Conservation (phyloP, 139 green algal species). For the Gonium pectorale region DNA sequence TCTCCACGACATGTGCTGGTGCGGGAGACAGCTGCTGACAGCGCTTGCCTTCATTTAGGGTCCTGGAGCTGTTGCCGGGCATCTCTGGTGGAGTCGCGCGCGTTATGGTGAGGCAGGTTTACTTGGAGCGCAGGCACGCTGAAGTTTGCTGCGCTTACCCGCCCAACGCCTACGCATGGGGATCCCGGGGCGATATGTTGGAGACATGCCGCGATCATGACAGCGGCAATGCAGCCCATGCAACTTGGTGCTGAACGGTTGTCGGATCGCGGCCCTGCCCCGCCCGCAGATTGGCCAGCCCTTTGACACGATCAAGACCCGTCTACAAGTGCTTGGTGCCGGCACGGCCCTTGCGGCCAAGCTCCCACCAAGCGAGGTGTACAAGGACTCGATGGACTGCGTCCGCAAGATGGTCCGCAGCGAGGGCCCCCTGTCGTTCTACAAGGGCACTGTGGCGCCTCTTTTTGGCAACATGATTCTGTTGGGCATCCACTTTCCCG, state of each 20-base stretch:
- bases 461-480: constrained; percentile 64
- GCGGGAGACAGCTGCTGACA: too few species aligned
- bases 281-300: constrained; percentile 56
- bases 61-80: constrained; percentile 60
- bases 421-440: constrained; percentile 50
- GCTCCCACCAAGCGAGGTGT: constrained; percentile 53
- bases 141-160: too few species aligned
- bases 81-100: constrained; percentile 57
- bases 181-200: too few species aligned
- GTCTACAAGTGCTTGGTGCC: constrained; percentile 58
- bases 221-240: too few species aligned
- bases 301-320: constrained; percentile 60
- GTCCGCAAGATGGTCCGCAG: constrained; percentile 56
- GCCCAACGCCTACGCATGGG: too few species aligned
- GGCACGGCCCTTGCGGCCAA: constrained; percentile 51
- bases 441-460: constrained; percentile 55
- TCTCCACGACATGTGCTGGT: too few species aligned
- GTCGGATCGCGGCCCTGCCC: too few species aligned
- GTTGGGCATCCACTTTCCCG: constrained; percentile 61
- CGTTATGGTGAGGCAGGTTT: constrained; percentile 49
- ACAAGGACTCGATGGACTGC: constrained; percentile 56
- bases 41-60: too few species aligned
- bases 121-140: too few species aligned
- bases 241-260: too few species aligned
- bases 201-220: too few species aligned